phyloP scores from a whole-genome alignment of 1,139 yeast species.

The Yamadazyma songkhlaensis region DNA sequence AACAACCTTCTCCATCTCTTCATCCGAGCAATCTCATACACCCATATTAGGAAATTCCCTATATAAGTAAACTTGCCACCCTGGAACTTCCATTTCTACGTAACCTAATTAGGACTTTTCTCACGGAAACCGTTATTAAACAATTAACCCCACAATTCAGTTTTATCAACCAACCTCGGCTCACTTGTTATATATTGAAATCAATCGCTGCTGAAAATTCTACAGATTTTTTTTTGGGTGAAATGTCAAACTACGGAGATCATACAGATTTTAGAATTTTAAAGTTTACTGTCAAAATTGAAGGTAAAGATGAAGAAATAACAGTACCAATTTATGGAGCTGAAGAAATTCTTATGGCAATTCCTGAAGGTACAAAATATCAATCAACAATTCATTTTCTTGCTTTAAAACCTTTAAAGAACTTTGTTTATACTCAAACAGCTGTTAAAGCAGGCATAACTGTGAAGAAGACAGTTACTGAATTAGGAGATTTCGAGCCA shows the following conservation, averaged over 20 bases:
- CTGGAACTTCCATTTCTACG: too few relatives aligned
- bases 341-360: conserved; percentile 26
- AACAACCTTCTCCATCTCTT: not conserved
- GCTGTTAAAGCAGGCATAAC: conserved; percentile 40
- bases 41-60: too few relatives aligned
- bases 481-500: conserved; percentile 33
- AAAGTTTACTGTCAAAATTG: conserved; percentile 30
- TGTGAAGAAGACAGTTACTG: conserved; percentile 29
- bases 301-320: conserved; percentile 27
- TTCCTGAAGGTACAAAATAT: conserved; percentile 42
- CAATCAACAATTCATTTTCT: conserved; percentile 32
- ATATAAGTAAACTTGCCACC: too few relatives aligned
- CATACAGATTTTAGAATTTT: conserved; percentile 33
- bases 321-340: conserved; percentile 29
- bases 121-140: not conserved
- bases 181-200: not conserved
- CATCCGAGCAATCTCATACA: too few relatives aligned
- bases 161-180: not conserved
- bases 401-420: conserved; percentile 29
- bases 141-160: too few relatives aligned
- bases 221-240: not conserved
- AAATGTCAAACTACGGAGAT: conserved; percentile 5
- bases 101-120: too few relatives aligned
- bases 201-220: conserved; percentile 1
- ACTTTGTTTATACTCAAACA: conserved; percentile 36